Evolutionary conservation across 805 yeast genomes (phyloP).

Genomic region (Pichia pseudocactophila): DNA sequence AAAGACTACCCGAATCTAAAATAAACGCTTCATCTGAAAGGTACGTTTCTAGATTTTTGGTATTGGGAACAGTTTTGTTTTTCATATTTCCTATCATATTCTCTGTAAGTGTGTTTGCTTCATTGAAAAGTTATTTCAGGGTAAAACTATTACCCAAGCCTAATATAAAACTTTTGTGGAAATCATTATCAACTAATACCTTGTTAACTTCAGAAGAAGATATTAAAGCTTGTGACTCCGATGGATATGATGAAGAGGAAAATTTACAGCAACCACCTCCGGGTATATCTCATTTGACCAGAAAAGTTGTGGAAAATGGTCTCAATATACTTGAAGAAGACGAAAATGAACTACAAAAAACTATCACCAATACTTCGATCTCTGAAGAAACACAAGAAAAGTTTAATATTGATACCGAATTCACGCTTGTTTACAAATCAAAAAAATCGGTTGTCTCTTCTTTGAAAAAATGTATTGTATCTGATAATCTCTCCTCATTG

Average conservation of each 20-base stretch:
- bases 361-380: background rate
- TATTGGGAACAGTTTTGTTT: slow-evolving; percentile 1
- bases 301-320: slow-evolving; percentile 23
- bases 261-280: background rate
- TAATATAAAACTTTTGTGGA: slow-evolving; percentile 11
- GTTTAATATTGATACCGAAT: slow-evolving; percentile 10
- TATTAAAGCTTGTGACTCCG: background rate
- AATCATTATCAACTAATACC: background rate
- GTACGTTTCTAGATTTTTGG: slow-evolving; percentile 1
- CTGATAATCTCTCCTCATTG: slow-evolving; percentile 4
- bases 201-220: background rate
- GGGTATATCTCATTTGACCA: slow-evolving; percentile 20
- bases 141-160: slow-evolving; percentile 8
- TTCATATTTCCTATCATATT: slow-evolving; percentile 21
- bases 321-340: slow-evolving; percentile 10
- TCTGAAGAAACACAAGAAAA: background rate
- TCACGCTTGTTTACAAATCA: slow-evolving; percentile 9
- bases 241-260: slow-evolving; percentile 4
- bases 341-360: background rate
- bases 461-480: background rate
- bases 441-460: slow-evolving; percentile 3
- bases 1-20: background rate
- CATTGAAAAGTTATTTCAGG: slow-evolving; percentile 20
- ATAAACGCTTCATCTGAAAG: background rate
- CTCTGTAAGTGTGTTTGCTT: slow-evolving; percentile 19